These are phyloP conservation scores for Rhizophora mangle DNA, from an alignment of 345 rosid genomes.

Conservation along the genomic window DNA sequence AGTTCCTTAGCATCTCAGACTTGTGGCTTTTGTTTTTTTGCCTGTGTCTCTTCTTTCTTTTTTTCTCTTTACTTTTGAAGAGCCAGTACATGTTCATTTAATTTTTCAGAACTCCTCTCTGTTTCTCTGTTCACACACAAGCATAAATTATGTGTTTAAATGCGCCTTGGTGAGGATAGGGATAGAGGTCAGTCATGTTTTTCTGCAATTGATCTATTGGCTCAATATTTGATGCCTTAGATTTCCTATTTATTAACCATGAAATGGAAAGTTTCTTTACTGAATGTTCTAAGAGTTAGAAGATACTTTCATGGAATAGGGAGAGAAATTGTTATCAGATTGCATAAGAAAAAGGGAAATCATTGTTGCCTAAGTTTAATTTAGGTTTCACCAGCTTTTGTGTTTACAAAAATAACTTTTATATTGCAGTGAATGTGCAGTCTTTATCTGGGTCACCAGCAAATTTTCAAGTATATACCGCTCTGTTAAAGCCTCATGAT, in stretches of 20 bases:
- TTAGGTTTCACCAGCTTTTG: conserved; percentile 1
- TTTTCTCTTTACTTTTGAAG: background rate
- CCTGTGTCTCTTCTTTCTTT: background rate
- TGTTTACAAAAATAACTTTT: conserved; percentile 18
- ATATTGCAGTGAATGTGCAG: conserved; percentile 85
- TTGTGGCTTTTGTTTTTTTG: too few species aligned
- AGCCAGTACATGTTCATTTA: too few species aligned
- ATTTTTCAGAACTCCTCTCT: too few species aligned
- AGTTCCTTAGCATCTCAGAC: too few species aligned
- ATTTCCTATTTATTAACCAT: too few species aligned
- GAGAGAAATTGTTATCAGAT: conserved; percentile 2
- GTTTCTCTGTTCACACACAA: too few species aligned
- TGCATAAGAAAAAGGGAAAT: background rate
- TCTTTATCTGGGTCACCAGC: conserved; percentile 95
- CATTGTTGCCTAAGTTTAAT: background rate
- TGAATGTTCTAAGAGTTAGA: background rate
- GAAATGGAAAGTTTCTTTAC: too few species aligned
- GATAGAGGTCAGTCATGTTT: too few species aligned
- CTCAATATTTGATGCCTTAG: too few species aligned
- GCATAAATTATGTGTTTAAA: too few species aligned
- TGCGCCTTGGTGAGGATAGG: too few species aligned
- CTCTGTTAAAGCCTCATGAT: conserved; percentile 86
- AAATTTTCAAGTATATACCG: conserved; percentile 95
- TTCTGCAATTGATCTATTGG: too few species aligned
- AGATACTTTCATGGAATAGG: background rate